Evolutionary conservation across 192 early-diverging fungal genomes (phyloP).

Genomic region (Coemansia sp.): DNA sequence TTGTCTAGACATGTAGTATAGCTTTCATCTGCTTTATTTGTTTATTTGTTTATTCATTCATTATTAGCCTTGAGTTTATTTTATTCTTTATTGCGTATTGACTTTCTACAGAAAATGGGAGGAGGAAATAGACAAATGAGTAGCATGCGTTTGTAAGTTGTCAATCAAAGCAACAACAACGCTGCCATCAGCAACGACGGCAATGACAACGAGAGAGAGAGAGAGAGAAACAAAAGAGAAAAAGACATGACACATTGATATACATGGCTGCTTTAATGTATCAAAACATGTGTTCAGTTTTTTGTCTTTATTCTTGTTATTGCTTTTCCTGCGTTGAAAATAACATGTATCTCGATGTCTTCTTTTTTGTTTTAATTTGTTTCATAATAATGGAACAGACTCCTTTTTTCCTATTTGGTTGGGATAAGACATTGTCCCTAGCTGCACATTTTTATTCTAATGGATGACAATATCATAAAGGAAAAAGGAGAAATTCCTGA

Average conservation of each 20-base stretch:
- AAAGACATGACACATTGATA: background rate
- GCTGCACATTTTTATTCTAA: too few relatives aligned
- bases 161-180: too few relatives aligned
- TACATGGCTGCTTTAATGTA: conserved; percentile 1
- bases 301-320: too few relatives aligned
- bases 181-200: too few relatives aligned
- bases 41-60: background rate
- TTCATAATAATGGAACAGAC: background rate
- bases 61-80: background rate
- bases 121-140: too few relatives aligned
- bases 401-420: too few relatives aligned
- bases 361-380: conserved; percentile 4
- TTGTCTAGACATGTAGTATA: background rate
- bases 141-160: too few relatives aligned
- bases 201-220: background rate
- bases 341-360: conserved; percentile 2
- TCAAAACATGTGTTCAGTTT: background rate
- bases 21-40: background rate
- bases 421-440: too few relatives aligned
- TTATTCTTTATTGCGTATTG: background rate
- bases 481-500: too few relatives aligned
- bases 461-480: too few relatives aligned
- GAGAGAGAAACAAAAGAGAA: background rate
- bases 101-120: background rate
- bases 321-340: background rate